These are phyloP conservation scores for Nicotiana benthamiana DNA, from an alignment of 257 asterid species.

Conservation along the genomic window DNA sequence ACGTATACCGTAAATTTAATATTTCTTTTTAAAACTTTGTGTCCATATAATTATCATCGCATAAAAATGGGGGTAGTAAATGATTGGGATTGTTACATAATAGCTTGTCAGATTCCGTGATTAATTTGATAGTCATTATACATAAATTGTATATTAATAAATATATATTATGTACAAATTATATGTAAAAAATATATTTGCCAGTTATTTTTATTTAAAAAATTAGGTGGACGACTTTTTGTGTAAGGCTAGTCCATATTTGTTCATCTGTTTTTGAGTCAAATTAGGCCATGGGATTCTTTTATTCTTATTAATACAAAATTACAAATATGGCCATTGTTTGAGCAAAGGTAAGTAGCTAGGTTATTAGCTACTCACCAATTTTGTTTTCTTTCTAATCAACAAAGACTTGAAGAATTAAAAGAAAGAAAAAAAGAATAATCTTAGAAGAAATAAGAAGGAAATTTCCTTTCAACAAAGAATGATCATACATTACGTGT, in stretches of 20 bases:
- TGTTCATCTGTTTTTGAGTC: background rate
- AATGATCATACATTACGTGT: conserved; percentile 4
- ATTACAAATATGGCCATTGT: background rate
- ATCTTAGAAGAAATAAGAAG: background rate
- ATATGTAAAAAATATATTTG: too few relatives aligned
- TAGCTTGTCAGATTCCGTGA: too few relatives aligned
- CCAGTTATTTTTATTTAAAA: too few relatives aligned
- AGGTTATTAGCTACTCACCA: background rate
- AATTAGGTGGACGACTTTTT: too few relatives aligned
- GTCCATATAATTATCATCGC: too few relatives aligned
- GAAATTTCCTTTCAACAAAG: background rate
- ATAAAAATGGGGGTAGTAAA: too few relatives aligned
- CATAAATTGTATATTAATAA: too few relatives aligned
- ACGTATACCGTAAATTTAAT: too few relatives aligned
- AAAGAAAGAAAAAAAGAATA: background rate
- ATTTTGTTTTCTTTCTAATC: background rate
- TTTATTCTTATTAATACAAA: background rate
- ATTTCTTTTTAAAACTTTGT: too few relatives aligned
- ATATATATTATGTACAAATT: too few relatives aligned
- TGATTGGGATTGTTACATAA: too few relatives aligned
- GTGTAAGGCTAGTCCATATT: background rate
- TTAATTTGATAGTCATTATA: too few relatives aligned
- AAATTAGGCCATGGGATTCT: background rate
- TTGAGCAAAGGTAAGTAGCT: background rate
- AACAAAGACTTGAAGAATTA: background rate